Percentiles rank a stretch among this genome's conserved stretches.
phyloP scores from a whole-genome alignment of 1,284 basidiomycete species.

The Crucibulum cyathiforme region DNA sequence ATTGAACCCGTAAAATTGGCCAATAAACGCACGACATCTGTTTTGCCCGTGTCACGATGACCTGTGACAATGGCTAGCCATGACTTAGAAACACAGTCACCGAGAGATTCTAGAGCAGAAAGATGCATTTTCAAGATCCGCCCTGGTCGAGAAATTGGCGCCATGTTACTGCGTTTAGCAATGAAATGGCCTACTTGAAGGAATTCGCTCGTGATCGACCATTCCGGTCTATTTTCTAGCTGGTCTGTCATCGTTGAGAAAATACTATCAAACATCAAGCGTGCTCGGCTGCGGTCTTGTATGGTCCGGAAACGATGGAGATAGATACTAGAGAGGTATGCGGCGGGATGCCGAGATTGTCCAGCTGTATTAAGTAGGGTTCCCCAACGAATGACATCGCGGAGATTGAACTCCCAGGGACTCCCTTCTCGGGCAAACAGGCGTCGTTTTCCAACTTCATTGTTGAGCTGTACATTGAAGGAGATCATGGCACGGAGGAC shows the following conservation, averaged over 20 bases:
- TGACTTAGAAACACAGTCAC: constrained; percentile 76
- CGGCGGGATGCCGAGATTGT: constrained; percentile 58
- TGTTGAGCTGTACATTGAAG: constrained; percentile 81
- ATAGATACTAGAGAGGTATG: constrained; percentile 78
- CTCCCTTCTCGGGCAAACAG: constrained; percentile 84
- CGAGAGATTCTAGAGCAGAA: constrained; percentile 76
- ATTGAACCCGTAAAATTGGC: constrained; percentile 75
- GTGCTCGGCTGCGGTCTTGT: constrained; percentile 70
- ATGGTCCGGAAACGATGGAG: constrained; percentile 84
- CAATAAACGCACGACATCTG: constrained; percentile 73
- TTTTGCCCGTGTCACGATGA: constrained; percentile 80
- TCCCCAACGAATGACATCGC: constrained; percentile 94
- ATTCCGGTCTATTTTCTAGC: constrained; percentile 47
- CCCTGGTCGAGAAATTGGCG: constrained; percentile 45
- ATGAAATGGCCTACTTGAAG: constrained; percentile 78
- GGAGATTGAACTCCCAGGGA: constrained; percentile 99
- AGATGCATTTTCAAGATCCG: constrained; percentile 71
- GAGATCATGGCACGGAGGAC: constrained; percentile 80
- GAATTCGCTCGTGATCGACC: constrained; percentile 57
- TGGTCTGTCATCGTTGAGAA: constrained; percentile 51
- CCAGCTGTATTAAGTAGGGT: constrained; percentile 51
- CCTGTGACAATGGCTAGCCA: constrained; percentile 94
- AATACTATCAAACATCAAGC: constrained; percentile 64
- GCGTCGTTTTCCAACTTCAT: constrained; percentile 72
- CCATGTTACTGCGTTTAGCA: constrained; percentile 52